Base-by-base conservation (phyloP, 1,284 basidiomycete genomes). In the Lignosus rhinocerotis region DNA sequence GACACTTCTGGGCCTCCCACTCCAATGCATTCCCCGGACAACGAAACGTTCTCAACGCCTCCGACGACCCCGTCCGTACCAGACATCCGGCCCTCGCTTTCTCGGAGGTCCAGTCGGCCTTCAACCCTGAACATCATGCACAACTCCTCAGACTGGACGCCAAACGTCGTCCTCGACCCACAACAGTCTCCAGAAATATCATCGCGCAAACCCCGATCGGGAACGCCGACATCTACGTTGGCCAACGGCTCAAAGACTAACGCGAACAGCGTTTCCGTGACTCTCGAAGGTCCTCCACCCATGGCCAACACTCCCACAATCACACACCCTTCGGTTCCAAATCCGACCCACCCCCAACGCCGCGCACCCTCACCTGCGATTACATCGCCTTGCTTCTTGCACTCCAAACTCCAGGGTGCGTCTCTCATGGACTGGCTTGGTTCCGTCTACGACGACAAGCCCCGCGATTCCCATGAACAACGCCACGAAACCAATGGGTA, bases 351-450 rank as follows among this genome's bases (percentile, higher is more conserved):
- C 60, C 65, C 59, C 48, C 53, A 43, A 51, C 50, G 59, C 51
- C 62, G 59, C 30, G 30, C 60, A 0, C 62, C 63, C 72, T 69
- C 72, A 67, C 70, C 72, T 67, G 67, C 71, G 34, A 61, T 71
- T 52, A 77, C 80, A 47, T 92, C 90, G 0, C 92, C 91, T n/a
- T 94, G 90, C 70, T 93, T 93, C 70, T 84, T 94, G 21, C 92
- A 94, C 74, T 93, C 90, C 0, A 83, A 91, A 64, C 86, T 94
- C 54, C 90, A 91, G 71, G 85, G 85, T 33, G 84, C 83, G 8
- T 87, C 88, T 8, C 78, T 93, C 55, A 80, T 82, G 39, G 87
- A 91, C 61, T 92, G 87, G 83, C 75, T 90, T 45, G 78, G 78
- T 57, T 74, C 75, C 53, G 38, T 59, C 47, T 45, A 36, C 21